Evolutionary conservation across 129 eudicot genomes (phyloP), one percentile per base, ranked within the genome.

Genomic region (Smallanthus sonchifolius): DNA sequence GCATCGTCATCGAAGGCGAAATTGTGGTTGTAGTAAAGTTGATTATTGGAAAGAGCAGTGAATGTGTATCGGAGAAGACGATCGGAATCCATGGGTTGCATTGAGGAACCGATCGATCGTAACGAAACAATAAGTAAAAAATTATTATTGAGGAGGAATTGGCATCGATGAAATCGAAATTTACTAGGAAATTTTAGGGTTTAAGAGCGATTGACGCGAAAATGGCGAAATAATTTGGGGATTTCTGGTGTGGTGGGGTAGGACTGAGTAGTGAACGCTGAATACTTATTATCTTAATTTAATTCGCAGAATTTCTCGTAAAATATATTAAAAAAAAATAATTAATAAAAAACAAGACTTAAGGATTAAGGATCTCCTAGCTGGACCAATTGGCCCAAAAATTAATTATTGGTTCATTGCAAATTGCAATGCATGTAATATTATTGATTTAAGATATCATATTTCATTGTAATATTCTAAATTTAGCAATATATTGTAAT

Each of bases 61-160:
- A 72, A 57, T 55, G 65, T 59, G 14, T 3, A 28, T 20, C n/a
- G 54, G 34, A 56, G 3, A 39, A 39, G 54, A 6, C 4, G 42
- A 57, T 73, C 45, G 77, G 77, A 57, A 61, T 73, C 77, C 77
- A 73, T 73, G 14, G 30, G 4, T 56, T 56, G 63, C 36, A 20
- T 56, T 24, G 63, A 56, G 74, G 0, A 14, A 62, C 2, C 7
- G 73, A 44, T 67, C 6, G 34, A 20, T 39, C 20, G 54, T 20
- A 10, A 54, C 19, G 6, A 51, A 36, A 6, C 0, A 28, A 11
- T 0, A 2, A 3, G 35, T 34, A 8, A 24, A 17, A 45, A 4
- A 20, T 9, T 72, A 28, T 38, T 7, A 72, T 72, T 55, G 38
- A 14, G 40, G 15, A 40, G 10, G 76, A 55, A 52, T 20, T 65